Base-by-base conservation (phyloP, 1,284 basidiomycete species). In the Fomitopsis palustris region DNA sequence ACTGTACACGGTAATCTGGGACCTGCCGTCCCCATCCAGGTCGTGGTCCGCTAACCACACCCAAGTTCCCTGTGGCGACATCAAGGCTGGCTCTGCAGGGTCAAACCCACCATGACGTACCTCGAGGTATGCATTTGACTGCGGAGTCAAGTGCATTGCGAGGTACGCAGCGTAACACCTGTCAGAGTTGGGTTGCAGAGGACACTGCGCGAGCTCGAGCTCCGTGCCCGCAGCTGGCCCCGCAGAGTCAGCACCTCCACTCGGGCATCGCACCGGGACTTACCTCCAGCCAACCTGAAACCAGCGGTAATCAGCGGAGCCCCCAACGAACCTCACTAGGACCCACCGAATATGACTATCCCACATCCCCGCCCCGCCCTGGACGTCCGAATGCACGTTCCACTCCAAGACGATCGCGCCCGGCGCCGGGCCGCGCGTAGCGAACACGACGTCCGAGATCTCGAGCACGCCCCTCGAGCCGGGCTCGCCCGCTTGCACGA, bases 11-110 rank as follows among this genome's bases (percentile, higher is more conserved):
- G 82, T 81, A 33, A 87, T 74, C 67, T 90, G 85, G 5, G 71
- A 69, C 16, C 71, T 65, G 25, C 77, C 72, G 43, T 65, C 62
- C n/a, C 64, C 73, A 64, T 88, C 86, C 17, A 88, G 75, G 58
- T 88, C 84, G 64, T 93, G 92, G 66, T 93, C 90, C 6, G 90
- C 90, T 23, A 84, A 78, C 92, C 92, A 94, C 8, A 90, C 76
- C 90, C 90, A 92, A 9, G 69, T 67, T 27, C 71, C 70, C 70
- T 72, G 54, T 17, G 25, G 42, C 3, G 4, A 37, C 23, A 16
- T 31, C 4, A 17, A n/a, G n/a, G n/a, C n/a, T n/a, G n/a, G 6
- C 12, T 57, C 49, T 41, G 19, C 14, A n/a, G 25, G 41, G 17
- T 16, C 7, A 12, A 38, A 19, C 27, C 3, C 3, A 33, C 9